Conservation (phyloP, 371 early-diverging fungal genomes). For the Globomyces sp. region DNA sequence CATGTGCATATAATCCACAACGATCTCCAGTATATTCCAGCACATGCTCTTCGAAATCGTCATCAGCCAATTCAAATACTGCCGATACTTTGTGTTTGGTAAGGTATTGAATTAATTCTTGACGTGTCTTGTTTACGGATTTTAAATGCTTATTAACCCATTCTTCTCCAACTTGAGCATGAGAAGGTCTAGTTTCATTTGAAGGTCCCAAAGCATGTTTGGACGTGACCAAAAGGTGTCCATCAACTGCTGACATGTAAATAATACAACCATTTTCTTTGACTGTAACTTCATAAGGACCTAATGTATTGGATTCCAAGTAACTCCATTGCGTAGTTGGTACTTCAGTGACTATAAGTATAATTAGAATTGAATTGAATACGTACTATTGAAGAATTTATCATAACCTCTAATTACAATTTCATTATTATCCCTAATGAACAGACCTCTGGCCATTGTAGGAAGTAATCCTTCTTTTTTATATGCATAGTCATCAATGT, state of each 20-base stretch:
- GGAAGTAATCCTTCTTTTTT: slow-evolving; percentile 63
- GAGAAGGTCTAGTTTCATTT: slow-evolving; percentile 35
- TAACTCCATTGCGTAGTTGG: slow-evolving; percentile 49
- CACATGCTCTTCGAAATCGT: slow-evolving; percentile 92
- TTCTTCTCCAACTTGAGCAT: slow-evolving; percentile 69
- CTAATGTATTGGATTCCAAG: slow-evolving; percentile 60
- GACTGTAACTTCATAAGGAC: slow-evolving; percentile 87
- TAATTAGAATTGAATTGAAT: not conserved
- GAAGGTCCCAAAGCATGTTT: slow-evolving; percentile 69
- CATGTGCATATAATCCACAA: slow-evolving; percentile 89
- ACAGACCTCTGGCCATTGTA: slow-evolving; percentile 80
- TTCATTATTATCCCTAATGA: slow-evolving; percentile 53
- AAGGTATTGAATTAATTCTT: slow-evolving; percentile 75
- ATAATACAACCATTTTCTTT: slow-evolving; percentile 98
- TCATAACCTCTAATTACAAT: slow-evolving; percentile 89
- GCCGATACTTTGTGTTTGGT: slow-evolving; percentile 71
- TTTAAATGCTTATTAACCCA: slow-evolving; percentile 76
- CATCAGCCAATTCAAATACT: slow-evolving; percentile 91
- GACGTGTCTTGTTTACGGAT: slow-evolving; percentile 48
- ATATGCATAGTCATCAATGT: slow-evolving; percentile 62
- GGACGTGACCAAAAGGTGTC: slow-evolving; percentile 78
- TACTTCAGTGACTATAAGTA: slow-evolving; percentile 15
- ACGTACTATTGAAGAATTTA: slow-evolving; percentile 83
- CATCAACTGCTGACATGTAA: slow-evolving; percentile 69
- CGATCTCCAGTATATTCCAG: slow-evolving; percentile 74